These are phyloP conservation scores for Naganishia friedmannii DNA, from an alignment of 768 basidiomycete species.

Conservation along the genomic window DNA sequence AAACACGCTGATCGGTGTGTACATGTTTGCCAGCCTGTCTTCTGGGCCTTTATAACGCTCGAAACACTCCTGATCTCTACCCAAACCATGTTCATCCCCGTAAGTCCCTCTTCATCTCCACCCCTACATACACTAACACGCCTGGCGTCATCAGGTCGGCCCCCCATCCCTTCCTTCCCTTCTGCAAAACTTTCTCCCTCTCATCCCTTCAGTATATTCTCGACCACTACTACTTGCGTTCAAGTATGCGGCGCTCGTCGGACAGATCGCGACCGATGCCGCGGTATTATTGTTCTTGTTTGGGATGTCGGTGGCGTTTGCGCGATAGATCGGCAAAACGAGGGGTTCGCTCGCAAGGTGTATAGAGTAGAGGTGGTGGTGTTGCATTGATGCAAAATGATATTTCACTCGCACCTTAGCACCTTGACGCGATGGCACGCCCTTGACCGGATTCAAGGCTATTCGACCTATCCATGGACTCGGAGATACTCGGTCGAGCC, in stretches of 20 bases:
- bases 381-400: too few relatives aligned
- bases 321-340: background rate
- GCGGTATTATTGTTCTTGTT: conserved; percentile 46
- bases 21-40: conserved; percentile 45
- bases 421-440: too few relatives aligned
- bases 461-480: too few relatives aligned
- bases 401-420: too few relatives aligned
- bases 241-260: conserved; percentile 44
- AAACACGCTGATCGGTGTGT: background rate
- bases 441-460: too few relatives aligned
- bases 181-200: conserved; percentile 47
- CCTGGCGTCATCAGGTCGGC: conserved; percentile 33
- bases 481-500: too few relatives aligned
- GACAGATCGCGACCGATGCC: conserved; percentile 49
- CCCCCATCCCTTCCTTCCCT: conserved; percentile 50
- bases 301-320: conserved; percentile 39
- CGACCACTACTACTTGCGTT: conserved; percentile 46
- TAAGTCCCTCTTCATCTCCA: conserved; percentile 32
- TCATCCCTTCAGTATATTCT: conserved; percentile 48
- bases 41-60: conserved; percentile 52
- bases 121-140: conserved; percentile 17
- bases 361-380: too few relatives aligned
- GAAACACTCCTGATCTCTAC: conserved; percentile 51
- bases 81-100: conserved; percentile 48
- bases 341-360: too few relatives aligned